Conservation (phyloP, 1,284 basidiomycete genomes). For the Ustilago esculenta region DNA sequence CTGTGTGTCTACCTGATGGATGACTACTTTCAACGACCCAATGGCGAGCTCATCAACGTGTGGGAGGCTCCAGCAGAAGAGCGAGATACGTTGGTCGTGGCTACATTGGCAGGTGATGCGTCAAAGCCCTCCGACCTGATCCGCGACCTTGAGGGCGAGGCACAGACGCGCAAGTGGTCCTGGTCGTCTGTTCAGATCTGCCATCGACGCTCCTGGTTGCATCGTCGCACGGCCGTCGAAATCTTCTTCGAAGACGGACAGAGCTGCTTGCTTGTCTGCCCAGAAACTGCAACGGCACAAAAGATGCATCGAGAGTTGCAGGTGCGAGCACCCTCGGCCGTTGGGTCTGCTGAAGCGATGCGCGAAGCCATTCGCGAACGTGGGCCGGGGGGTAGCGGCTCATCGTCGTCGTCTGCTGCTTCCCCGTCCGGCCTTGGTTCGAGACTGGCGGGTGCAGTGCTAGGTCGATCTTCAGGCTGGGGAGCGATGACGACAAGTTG, state of each 20-base stretch:
- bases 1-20: slow-evolving; percentile 90
- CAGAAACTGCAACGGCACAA: slow-evolving; percentile 41
- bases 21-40: slow-evolving; percentile 85
- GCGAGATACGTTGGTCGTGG: slow-evolving; percentile 70
- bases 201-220: slow-evolving; percentile 56
- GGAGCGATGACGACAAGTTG: slow-evolving; percentile 62
- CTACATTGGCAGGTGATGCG: slow-evolving; percentile 74
- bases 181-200: slow-evolving; percentile 50
- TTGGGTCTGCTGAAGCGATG: slow-evolving; percentile 47
- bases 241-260: slow-evolving; percentile 67
- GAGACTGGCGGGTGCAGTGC: slow-evolving; percentile 51
- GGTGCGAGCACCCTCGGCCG: slow-evolving; percentile 45
- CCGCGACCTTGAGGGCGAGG: slow-evolving; percentile 37
- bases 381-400: background rate
- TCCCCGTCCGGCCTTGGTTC: slow-evolving; percentile 34
- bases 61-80: slow-evolving; percentile 83
- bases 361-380: slow-evolving; percentile 47
- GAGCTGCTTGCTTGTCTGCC: slow-evolving; percentile 63
- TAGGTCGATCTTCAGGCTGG: slow-evolving; percentile 42
- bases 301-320: slow-evolving; percentile 52
- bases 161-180: slow-evolving; percentile 54
- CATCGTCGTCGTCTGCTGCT: slow-evolving; percentile 5
- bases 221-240: slow-evolving; percentile 61
- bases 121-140: slow-evolving; percentile 67
- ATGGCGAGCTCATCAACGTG: slow-evolving; percentile 88